phyloP scores from a whole-genome alignment of 768 basidiomycete genomes.

The Pleurotus tuber-regium region DNA sequence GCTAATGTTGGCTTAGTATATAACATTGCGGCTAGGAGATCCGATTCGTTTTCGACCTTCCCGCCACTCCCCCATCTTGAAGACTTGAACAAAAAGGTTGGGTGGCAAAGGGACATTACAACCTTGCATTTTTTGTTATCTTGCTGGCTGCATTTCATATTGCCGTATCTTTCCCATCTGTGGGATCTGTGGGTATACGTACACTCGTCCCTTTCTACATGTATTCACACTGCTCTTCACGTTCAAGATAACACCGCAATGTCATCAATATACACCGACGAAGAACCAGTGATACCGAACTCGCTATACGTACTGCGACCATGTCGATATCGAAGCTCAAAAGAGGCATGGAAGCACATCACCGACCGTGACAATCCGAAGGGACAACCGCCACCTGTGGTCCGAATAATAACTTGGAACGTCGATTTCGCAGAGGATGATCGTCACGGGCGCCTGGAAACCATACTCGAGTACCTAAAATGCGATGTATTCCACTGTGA shows the following conservation, averaged over 20 bases:
- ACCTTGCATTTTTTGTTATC: not conserved
- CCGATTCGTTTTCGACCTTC: not conserved
- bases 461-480: conserved; percentile 55
- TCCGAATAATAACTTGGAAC: conserved; percentile 74
- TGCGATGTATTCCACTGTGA: conserved; percentile 47
- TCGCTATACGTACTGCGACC: conserved; percentile 26
- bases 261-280: conserved; percentile 6
- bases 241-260: not conserved
- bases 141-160: not conserved
- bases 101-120: not conserved
- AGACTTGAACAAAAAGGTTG: not conserved
- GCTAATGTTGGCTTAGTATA: conserved; percentile 7
- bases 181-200: conserved; percentile 3
- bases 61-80: not conserved
- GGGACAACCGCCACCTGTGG: conserved; percentile 36
- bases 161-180: conserved; percentile 1
- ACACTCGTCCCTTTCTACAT: not conserved
- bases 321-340: conserved; percentile 39
- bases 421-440: conserved; percentile 45
- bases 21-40: not conserved
- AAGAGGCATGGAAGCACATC: conserved; percentile 45
- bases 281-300: conserved; percentile 22
- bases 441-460: conserved; percentile 40
- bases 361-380: conserved; percentile 31
- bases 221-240: conserved; percentile 1